A percentile compares a stretch with the other conserved stretches of the same genome.
phyloP scores from a whole-genome alignment of 1,284 basidiomycete species.

The Coniferiporia weirii region DNA sequence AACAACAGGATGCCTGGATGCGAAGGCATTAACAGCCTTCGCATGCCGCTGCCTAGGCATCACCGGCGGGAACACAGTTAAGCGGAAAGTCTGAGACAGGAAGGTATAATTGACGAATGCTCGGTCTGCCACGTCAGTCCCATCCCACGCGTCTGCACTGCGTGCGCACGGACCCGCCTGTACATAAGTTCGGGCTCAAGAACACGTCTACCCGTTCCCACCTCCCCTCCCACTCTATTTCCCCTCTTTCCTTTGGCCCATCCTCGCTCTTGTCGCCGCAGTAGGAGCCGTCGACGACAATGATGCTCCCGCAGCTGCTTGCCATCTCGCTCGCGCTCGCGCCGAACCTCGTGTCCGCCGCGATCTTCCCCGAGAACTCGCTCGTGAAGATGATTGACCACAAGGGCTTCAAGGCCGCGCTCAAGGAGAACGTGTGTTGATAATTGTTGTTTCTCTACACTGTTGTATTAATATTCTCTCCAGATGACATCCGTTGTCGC shows the following conservation, averaged over 20 bases:
- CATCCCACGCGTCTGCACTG: background rate
- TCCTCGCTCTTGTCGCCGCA: background rate
- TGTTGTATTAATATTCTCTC: slow-evolving; percentile 5
- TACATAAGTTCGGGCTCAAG: background rate
- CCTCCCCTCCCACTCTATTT: background rate
- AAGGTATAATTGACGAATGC: background rate
- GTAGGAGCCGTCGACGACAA: slow-evolving; percentile 12
- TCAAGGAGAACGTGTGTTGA: slow-evolving; percentile 69
- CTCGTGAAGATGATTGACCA: slow-evolving; percentile 73
- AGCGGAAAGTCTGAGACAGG: background rate
- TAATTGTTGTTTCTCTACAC: background rate
- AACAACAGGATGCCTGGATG: no score
- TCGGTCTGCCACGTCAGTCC: slow-evolving; percentile 2
- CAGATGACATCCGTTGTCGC: slow-evolving; percentile 77
- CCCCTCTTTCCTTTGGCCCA: background rate
- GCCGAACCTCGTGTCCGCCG: slow-evolving; percentile 59
- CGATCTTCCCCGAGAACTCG: slow-evolving; percentile 64
- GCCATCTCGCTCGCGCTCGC: slow-evolving; percentile 35
- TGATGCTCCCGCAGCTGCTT: slow-evolving; percentile 29
- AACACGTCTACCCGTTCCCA: background rate
- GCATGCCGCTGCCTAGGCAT: background rate
- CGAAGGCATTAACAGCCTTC: background rate
- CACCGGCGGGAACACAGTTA: background rate
- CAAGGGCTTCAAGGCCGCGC: slow-evolving; percentile 65
- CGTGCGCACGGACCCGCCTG: slow-evolving; percentile 1